A percentile compares a stretch with the other conserved stretches of the same genome.
Evolutionary conservation across 805 yeast genomes (phyloP).

Genomic region (Pichia insulana): DNA sequence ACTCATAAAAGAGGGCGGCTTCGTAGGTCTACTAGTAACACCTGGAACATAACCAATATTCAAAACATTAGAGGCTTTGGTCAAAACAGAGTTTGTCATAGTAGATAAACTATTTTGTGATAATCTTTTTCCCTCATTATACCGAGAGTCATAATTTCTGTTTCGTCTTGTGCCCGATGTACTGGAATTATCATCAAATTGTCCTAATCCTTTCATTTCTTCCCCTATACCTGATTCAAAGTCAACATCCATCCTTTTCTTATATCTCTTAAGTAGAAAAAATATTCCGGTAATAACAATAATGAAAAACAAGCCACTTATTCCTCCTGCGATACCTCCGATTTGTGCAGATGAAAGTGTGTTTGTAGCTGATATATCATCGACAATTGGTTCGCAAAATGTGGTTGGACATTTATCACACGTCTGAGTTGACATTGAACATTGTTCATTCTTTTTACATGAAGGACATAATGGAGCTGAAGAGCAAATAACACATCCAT

Average conservation of each 20-base stretch:
- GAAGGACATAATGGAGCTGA: conserved; percentile 40
- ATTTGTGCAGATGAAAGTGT: conserved; percentile 22
- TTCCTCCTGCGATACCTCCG: conserved; percentile 69
- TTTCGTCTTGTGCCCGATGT: conserved; percentile 2
- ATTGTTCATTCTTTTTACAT: conserved; percentile 44
- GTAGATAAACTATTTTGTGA: conserved; percentile 26
- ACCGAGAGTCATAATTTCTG: neutral
- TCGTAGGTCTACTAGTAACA: conserved; percentile 40
- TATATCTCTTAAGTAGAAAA: conserved; percentile 36
- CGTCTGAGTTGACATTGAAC: conserved; percentile 47
- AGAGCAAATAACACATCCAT: conserved; percentile 26
- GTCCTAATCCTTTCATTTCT: conserved; percentile 7
- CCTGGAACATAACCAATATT: conserved; percentile 95
- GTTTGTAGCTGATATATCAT: conserved; percentile 13
- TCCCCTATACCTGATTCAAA: conserved; percentile 12
- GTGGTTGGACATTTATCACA: conserved; percentile 50
- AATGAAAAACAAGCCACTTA: conserved; percentile 48
- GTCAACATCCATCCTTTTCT: conserved; percentile 21
- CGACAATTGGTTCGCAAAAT: conserved; percentile 34
- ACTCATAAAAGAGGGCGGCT: conserved; percentile 7
- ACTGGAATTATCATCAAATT: conserved; percentile 24
- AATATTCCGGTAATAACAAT: conserved; percentile 31
- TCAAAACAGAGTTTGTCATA: conserved; percentile 54
- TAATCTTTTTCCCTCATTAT: conserved; percentile 14
- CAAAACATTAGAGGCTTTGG: conserved; percentile 78